Base-by-base conservation (phyloP, 1,284 basidiomycete species). In the Amylostereum chailletii region DNA sequence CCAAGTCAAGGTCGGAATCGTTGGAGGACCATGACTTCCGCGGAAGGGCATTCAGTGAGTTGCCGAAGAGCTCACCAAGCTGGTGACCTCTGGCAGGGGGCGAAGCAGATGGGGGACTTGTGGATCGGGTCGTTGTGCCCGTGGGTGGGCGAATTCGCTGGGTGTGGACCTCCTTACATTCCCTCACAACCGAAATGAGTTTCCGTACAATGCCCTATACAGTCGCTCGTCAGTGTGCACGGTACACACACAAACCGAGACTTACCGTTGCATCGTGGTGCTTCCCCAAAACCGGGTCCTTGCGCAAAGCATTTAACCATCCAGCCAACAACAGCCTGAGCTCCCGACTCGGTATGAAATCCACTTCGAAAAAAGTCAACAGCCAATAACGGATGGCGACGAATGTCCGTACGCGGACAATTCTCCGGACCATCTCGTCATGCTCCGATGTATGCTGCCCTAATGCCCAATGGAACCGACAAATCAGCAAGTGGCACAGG, bases 311-410 rank as follows among this genome's bases (percentile, higher is more conserved):
- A 62, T 94, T 94, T 49, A 94, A 62, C 89, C 89, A 92, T 48
- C 75, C 72, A 10, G 87, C 79, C 49, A 92, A 71, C 37, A 83
- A 63, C 34, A 81, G 59, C 55, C 90, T 75, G 59, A 94, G 65
- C 55, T 86, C 85, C 48, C 79, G 76, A 64, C 90, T 84, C n/a
- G 84, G 81, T 52, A 90, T 66, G 61, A 93, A 94, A 62, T 94
- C 91, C 55, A 89, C 83, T 48, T 76, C 76, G 65, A 93, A 94
- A 64, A 93, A 92, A 7, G 88, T 90, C 57, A 89, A 69, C 34
- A 93, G 64, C 90, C 91, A 93, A 60, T 89, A 90, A 44, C 88
- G 75, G 47, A 93, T 79, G 5, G 89, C 88, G 31, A 90, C 87
- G 63, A 91, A 93, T 11, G 90, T 92, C 59, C 91, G 72, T 8